Evolutionary conservation across 805 yeast species (phyloP), one percentile per base, ranked within the genome.

Genomic region (Kazachstania bromeliacearum): DNA sequence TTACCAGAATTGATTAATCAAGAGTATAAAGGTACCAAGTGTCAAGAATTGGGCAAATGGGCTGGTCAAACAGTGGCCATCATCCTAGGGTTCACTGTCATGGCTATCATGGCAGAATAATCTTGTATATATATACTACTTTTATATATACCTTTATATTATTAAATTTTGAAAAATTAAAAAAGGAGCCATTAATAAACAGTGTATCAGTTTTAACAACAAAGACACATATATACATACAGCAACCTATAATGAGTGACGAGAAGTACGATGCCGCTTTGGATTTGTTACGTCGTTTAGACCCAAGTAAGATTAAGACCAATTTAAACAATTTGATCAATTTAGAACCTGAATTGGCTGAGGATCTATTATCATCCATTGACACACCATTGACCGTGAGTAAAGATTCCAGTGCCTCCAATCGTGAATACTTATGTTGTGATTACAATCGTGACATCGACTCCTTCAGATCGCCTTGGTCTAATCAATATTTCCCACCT

Each of bases 391-490:
- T 89, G 47, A 36, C 42, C 7, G 40, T 55, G 9, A 42, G 45
- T 19, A 46, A 41, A 19, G 62, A 57, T 35, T 45, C 61, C 5
- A 61, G 64, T 27, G 63, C 73, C 29, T 41, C 55, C 2, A 45
- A 53, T 20, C 81, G 81, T 59, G 72, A 71, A 40, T 89, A 69
- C 55, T 68, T 89, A 39, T 74, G 88, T 35, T 89, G 97, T 62
- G 98, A 89, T 58, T 89, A 89, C 58, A 89, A 89, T 60, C 71
- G 98, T 47, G 98, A 89, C 54, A 88, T 94, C 6, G 97, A 89
- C 60, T 78, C 88, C 15, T 83, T 72, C 61, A 71, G 97, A 48
- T 83, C 95, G 0, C 98, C 97, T 5, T 87, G 89, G 85, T 71
- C 85, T 15, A 85, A 85, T 55, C 67, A 68, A 42, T 89, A 83